Evolutionary conservation across 805 yeast genomes (phyloP).

Genomic region (Ogataea corticis): DNA sequence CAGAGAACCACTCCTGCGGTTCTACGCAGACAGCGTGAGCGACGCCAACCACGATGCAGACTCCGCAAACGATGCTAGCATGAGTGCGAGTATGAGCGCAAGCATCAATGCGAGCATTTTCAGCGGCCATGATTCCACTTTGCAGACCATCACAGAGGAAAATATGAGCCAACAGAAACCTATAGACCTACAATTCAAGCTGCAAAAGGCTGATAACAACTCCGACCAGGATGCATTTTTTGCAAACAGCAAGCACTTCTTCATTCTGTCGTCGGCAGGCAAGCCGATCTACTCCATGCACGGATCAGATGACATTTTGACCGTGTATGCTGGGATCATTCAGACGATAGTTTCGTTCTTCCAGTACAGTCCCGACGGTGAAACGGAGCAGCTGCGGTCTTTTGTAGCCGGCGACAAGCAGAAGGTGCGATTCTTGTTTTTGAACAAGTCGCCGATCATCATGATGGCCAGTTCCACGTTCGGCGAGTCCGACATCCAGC

Average conservation of each 20-base stretch:
- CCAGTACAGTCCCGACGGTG: constrained; percentile 41
- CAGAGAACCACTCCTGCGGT: constrained; percentile 5
- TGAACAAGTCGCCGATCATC: constrained; percentile 67
- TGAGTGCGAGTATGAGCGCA: constrained; percentile 14
- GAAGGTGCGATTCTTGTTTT: constrained; percentile 54
- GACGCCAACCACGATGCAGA: background rate
- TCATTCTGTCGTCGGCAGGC: constrained; percentile 80
- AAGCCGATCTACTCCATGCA: constrained; percentile 82
- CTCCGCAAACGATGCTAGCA: constrained; percentile 12
- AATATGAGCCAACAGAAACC: constrained; percentile 11
- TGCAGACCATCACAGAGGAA: constrained; percentile 8
- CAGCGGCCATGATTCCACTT: constrained; percentile 19
- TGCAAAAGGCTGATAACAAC: constrained; percentile 31
- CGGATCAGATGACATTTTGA: constrained; percentile 65
- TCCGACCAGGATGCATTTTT: constrained; percentile 35
- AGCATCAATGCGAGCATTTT: constrained; percentile 27
- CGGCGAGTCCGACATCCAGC: constrained; percentile 51
- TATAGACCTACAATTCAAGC: constrained; percentile 22
- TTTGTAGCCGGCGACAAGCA: constrained; percentile 49
- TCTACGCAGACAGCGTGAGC: constrained; percentile 3
- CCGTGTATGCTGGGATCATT: constrained; percentile 76
- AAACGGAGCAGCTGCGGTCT: constrained; percentile 42
- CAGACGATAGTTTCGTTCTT: constrained; percentile 79
- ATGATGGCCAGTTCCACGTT: constrained; percentile 66
- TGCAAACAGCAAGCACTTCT: constrained; percentile 61